phyloP scores from a whole-genome alignment of 805 yeast species.

The Starmerella scarabaei region DNA sequence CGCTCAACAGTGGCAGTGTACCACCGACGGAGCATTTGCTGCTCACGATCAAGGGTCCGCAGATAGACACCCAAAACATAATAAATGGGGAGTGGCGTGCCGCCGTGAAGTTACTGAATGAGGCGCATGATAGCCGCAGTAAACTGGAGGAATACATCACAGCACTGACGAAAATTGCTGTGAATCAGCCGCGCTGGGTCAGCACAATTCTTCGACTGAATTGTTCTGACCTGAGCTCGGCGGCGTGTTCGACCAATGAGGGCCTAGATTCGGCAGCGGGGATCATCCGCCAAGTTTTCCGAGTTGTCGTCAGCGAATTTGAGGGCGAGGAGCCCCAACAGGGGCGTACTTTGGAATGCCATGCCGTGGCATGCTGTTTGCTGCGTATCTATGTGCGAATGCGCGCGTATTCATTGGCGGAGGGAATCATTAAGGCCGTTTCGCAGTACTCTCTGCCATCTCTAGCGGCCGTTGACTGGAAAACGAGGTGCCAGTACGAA shows the following conservation, averaged over 20 bases:
- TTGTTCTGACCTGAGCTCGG: slow-evolving; percentile 1
- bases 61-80: too few relatives aligned
- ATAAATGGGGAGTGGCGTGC: too few relatives aligned
- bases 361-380: slow-evolving; percentile 11
- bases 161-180: slow-evolving; percentile 5
- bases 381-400: slow-evolving; percentile 18
- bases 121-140: too few relatives aligned
- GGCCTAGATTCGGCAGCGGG: slow-evolving; percentile 9
- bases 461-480: slow-evolving; percentile 5
- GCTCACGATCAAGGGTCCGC: too few relatives aligned
- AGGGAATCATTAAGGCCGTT: slow-evolving; percentile 18
- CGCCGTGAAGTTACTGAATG: too few relatives aligned
- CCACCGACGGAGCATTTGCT: too few relatives aligned
- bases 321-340: slow-evolving; percentile 9
- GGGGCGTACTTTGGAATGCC: slow-evolving; percentile 17
- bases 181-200: slow-evolving; percentile 1
- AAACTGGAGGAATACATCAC: not conserved
- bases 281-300: slow-evolving; percentile 12
- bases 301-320: slow-evolving; percentile 13
- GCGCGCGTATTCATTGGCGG: slow-evolving; percentile 19
- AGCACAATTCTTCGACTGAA: not conserved
- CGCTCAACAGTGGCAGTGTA: too few relatives aligned
- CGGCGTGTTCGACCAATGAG: not conserved
- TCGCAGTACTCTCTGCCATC: slow-evolving; percentile 15
- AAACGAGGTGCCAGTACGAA: slow-evolving; percentile 11